phyloP scores from a whole-genome alignment of 345 rosid genomes.

The Gossypium longicalyx region DNA sequence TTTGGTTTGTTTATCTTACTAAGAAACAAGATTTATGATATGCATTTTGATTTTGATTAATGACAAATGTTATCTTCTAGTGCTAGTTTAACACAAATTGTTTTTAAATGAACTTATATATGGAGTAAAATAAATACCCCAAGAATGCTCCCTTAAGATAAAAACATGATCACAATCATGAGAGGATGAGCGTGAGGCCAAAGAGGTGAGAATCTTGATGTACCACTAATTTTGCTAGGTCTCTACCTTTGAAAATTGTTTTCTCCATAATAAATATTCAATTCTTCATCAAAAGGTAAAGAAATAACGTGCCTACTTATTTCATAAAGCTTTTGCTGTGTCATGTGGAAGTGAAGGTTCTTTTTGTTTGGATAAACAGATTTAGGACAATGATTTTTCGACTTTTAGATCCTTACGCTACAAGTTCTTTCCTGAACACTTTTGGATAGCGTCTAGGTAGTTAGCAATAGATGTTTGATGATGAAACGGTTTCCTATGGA shows the following conservation, averaged over 20 bases:
- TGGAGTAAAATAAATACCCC: not conserved
- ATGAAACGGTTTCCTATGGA: not conserved
- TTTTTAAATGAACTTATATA: not conserved
- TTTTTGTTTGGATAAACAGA: not conserved
- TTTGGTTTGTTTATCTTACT: conserved; percentile 26
- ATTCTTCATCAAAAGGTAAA: not conserved
- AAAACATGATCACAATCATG: not conserved
- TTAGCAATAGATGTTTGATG: not conserved
- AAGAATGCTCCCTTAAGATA: not conserved
- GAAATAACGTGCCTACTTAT: not conserved
- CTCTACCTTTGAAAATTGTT: not conserved
- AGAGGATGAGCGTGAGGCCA: not conserved
- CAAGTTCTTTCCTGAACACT: not conserved
- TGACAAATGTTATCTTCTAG: not conserved
- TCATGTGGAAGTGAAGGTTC: not conserved
- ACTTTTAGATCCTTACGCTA: not conserved
- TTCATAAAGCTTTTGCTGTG: not conserved
- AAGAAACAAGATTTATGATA: not conserved
- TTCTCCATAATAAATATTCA: not conserved
- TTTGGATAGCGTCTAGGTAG: not conserved
- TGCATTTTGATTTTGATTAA: not conserved
- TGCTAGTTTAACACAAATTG: not conserved
- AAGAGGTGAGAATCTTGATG: not conserved
- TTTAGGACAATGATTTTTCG: not conserved
- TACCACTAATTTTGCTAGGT: not conserved